Base-by-base conservation (phyloP, 345 rosid genomes). In the Brassica napus region DNA sequence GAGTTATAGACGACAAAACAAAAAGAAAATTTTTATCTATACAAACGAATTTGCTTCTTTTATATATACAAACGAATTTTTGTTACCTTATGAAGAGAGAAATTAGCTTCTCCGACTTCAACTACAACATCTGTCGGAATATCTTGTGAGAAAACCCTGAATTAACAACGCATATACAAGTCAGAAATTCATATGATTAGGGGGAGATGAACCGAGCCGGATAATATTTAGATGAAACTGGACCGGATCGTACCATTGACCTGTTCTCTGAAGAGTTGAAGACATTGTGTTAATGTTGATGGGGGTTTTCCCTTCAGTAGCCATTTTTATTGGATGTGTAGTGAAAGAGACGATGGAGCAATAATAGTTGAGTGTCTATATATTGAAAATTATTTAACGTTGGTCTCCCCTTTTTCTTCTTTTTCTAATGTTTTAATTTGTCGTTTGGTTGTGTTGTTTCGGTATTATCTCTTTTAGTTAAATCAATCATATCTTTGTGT, bases 101-200 rank as follows among this genome's bases (percentile, higher is more conserved):
- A 91, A 47, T 75, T 89, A 47, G 94, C 92, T 84, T 88, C 96
- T 9, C 96, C 92, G 59, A 92, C 97, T 73, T 21, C 88, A 52
- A 92, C 88, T 1, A 88, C 77, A 64, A 92, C 88, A 77, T 95
- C 99, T 4, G 87, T 82, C 0, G 99, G 98, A 35, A 93, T 88
- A 8, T 90, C 98, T 78, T 91, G 97, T 62, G 98, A 89, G 77
- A 90, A 90, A 60, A 91, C 91, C 99, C 98, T 94, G 86, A 62
- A 77, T 71, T 8, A 39, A 59, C 12, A 31, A 39, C 47, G 10
- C 4, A 75, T 1, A 64, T 14, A 11, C 63, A 58, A 8, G 16
- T 49, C 57, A 12, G 32, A 8, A 52, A 3, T 30, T 65, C 14
- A 49, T 6, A 6, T 16, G 39, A 32, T 14, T 4, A 9, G 15